These are phyloP conservation scores for Pichiaceae sp. DNA, from an alignment of 1,139 yeast genomes.

Conservation along the genomic window DNA sequence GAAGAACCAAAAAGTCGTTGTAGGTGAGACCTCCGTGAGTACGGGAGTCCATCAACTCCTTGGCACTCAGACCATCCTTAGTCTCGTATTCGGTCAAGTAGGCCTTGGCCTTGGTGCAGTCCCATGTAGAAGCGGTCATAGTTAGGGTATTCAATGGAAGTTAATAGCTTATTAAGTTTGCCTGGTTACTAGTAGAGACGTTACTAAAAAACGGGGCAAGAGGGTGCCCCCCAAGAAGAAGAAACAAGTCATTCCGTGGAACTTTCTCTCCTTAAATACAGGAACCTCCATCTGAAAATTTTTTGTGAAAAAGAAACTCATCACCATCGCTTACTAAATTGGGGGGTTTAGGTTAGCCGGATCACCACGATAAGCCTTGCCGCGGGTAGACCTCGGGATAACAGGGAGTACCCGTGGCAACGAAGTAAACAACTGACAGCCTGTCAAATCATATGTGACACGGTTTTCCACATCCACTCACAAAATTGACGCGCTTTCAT, in stretches of 20 bases:
- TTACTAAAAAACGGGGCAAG: background rate
- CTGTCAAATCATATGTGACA: no score
- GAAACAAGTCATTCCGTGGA: background rate
- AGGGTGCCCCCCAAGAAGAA: slow-evolving; percentile 1
- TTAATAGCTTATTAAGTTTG: background rate
- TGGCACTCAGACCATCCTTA: slow-evolving; percentile 82
- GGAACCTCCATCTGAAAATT: background rate
- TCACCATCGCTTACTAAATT: background rate
- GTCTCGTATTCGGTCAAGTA: slow-evolving; percentile 55
- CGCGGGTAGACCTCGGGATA: background rate
- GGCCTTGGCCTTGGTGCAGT: slow-evolving; percentile 60
- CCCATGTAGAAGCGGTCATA: slow-evolving; percentile 21
- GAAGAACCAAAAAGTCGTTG: slow-evolving; percentile 90
- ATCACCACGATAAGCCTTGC: background rate
- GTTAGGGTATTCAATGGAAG: background rate
- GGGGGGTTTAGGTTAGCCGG: no score
- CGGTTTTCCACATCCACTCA: no score
- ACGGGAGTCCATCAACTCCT: slow-evolving; percentile 81
- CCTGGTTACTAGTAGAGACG: background rate
- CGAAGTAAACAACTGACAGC: no score
- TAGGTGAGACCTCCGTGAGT: slow-evolving; percentile 94
- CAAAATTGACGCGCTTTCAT: no score
- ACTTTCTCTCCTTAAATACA: no score
- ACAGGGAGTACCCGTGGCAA: no score
- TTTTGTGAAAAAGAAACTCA: background rate